Evolutionary conservation across 768 basidiomycete species (phyloP), one percentile per base, ranked within the genome.

Genomic region (Tylopilus cervinicoccineus): DNA sequence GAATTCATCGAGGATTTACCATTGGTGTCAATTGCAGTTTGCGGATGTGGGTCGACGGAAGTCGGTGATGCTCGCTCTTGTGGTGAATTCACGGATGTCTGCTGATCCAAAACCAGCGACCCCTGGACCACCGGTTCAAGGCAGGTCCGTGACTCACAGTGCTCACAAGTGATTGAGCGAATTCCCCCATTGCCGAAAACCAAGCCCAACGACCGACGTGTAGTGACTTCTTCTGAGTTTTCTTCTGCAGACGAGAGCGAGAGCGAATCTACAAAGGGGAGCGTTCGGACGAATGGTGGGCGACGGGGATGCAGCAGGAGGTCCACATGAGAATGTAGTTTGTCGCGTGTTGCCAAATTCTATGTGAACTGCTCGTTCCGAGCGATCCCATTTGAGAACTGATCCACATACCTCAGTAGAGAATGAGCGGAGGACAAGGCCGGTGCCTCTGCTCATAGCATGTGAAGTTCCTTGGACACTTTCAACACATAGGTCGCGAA

Each of bases 271-370:
- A 86, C 61, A 26, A 76, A 72, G 14, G 88, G 86, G 48, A 86
- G 64, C 4, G 84, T 74, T 38, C 84, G 80, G 45, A 89, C 72
- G 12, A 88, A 66, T 8, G 89, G 86, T 9, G 91, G 91, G 5
- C 87, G 73, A 19, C 88, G 83, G 38, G 90, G 89, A 57, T 93
- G 91, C 11, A 93, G 61, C 20, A 91, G 67, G 23, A 83, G 62
- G 48, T 88, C 86, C 39, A 86, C 59, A 29, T 68, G 68, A 19
- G 59, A 68, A 51, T 74, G 67, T 26, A 62, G 40, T 28, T 57
- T 43, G 33, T 56, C 47, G 41, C 38, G 52, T 19, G 53, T 43
- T 22, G 32, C 32, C 20, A 53, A 45, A 47, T 42, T 55, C 59
- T 69, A 52, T 42, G 40, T 10, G 44, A 36, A 32, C 5, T 9